phyloP scores from a whole-genome alignment of 495 filamentous ascomycete genomes.

The Neurospora sp. region DNA sequence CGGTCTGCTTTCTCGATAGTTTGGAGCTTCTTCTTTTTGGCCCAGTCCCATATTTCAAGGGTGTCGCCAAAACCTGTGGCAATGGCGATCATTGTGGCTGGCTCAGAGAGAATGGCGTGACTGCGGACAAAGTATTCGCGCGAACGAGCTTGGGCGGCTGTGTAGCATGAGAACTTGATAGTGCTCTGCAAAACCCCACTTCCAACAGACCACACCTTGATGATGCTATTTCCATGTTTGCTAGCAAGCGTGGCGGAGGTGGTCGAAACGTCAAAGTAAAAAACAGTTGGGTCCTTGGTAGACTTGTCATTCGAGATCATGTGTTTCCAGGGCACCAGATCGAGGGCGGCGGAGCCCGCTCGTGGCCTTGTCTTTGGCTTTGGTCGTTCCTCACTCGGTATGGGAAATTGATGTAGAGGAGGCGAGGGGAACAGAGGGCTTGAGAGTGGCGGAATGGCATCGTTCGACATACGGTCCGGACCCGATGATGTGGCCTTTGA shows the following conservation, averaged over 20 bases:
- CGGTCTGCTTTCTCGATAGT: slow-evolving; percentile 23
- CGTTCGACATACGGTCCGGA: slow-evolving; percentile 4
- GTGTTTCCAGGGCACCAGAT: slow-evolving; percentile 18
- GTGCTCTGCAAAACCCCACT: slow-evolving; percentile 17
- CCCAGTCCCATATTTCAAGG: slow-evolving; percentile 30
- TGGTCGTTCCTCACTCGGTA: background rate
- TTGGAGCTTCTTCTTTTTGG: slow-evolving; percentile 24
- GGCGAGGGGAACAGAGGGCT: background rate
- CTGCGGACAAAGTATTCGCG: slow-evolving; percentile 30
- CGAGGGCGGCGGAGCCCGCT: slow-evolving; percentile 1
- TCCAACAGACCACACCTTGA: slow-evolving; percentile 26
- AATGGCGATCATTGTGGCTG: slow-evolving; percentile 22
- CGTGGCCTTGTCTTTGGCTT: slow-evolving; percentile 4
- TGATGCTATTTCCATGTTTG: slow-evolving; percentile 29
- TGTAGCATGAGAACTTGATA: slow-evolving; percentile 26
- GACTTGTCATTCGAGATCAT: slow-evolving; percentile 16
- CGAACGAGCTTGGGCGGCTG: slow-evolving; percentile 21
- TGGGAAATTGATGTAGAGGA: background rate
- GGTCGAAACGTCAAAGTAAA: slow-evolving; percentile 20
- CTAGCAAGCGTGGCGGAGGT: slow-evolving; percentile 14
- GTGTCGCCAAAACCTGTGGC: slow-evolving; percentile 24
- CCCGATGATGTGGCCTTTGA: background rate
- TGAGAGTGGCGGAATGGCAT: background rate
- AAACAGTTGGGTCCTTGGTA: slow-evolving; percentile 19
- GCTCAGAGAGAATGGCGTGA: slow-evolving; percentile 27